These are phyloP conservation scores for Clarireedia paspali DNA, from an alignment of 2,329 filamentous ascomycete species.

Conservation along the genomic window DNA sequence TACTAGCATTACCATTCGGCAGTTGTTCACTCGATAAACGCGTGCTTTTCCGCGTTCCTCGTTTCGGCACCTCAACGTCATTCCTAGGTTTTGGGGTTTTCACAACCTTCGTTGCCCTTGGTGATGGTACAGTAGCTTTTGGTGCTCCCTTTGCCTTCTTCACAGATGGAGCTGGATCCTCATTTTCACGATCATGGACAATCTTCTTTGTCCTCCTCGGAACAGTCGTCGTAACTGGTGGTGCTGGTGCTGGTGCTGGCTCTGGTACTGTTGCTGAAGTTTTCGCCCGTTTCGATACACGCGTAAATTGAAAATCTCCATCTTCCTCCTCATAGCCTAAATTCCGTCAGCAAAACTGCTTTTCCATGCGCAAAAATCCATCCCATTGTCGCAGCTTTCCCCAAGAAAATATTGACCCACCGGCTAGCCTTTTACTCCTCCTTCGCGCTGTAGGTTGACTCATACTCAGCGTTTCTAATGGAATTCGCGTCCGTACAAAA, in stretches of 20 bases:
- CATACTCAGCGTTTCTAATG: conserved; percentile 63
- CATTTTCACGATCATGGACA: conserved; percentile 32
- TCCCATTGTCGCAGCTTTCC: conserved; percentile 5
- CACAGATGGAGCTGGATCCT: conserved; percentile 5
- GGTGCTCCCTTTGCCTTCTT: conserved; percentile 7
- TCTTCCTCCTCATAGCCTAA: conserved; percentile 62
- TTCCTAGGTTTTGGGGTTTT: conserved; percentile 1
- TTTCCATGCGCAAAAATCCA: conserved; percentile 3
- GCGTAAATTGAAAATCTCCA: conserved; percentile 69
- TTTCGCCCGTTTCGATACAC: conserved; percentile 59
- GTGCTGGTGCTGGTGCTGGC: conserved; percentile 25
- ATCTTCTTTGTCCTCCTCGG: conserved; percentile 31
- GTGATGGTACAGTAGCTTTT: not conserved
- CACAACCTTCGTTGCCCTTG: not conserved
- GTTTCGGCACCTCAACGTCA: conserved; percentile 32
- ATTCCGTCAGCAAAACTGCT: conserved; percentile 8
- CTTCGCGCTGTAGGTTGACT: conserved; percentile 49
- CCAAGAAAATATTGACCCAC: conserved; percentile 36
- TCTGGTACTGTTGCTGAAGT: conserved; percentile 31
- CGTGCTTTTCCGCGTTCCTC: conserved; percentile 34
- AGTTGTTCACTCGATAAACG: conserved; percentile 36
- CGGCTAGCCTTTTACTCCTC: conserved; percentile 54
- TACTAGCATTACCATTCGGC: conserved; percentile 20
- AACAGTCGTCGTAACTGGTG: conserved; percentile 31
- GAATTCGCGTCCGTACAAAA: conserved; percentile 50